Base-by-base conservation (phyloP, 2,329 filamentous ascomycete species). In the Neopestalotiopsis clavispora region DNA sequence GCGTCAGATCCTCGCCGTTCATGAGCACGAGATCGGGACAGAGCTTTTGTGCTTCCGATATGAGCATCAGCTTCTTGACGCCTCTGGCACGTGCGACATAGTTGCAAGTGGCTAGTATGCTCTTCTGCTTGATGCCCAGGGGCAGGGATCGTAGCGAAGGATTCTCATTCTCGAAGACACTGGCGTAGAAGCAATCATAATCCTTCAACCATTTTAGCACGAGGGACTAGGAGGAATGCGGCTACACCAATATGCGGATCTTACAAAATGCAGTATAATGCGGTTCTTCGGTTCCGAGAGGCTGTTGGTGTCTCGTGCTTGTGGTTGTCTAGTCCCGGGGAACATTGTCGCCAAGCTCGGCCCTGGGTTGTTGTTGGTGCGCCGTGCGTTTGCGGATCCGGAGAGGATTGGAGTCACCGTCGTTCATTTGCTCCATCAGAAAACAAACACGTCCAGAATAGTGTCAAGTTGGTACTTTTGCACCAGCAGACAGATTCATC, bases 151-250 rank as follows among this genome's bases (percentile, higher is more conserved):
- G 94, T 68, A 98, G 84, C 2, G 86, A 83, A 0, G 94, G 94
- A 72, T 92, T 90, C 77, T 92, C 91, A 72, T 91, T 91, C 81
- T 98, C 94, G 73, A 96, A 91, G 9, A 96, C 94, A 64, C 94
- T 94, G 28, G 95, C 95, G 79, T 98, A 98, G 84, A 98, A 98
- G 83, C 94, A 97, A 83, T 95, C 93, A 78, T 94, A 93, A 80
- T 93, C 90, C 90, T 92, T 68, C 12, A 13, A 52, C 17, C 28
- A 45, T 30, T 59, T 61, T 34, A 67, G 65, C 57, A 30, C 61
- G 20, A 52, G 34, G 28, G 38, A 42, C 64, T 42, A 66, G 12
- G 28, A 62, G 59, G n/a, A 45, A 63, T 40, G 28, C 42, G 34
- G 14, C 20, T 32, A 34, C 34, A 4, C n/a, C 14, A n/a, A 62